Evolutionary conservation across 106 monocot genomes (phyloP).

Genomic region (Platanthera guangdongensis): DNA sequence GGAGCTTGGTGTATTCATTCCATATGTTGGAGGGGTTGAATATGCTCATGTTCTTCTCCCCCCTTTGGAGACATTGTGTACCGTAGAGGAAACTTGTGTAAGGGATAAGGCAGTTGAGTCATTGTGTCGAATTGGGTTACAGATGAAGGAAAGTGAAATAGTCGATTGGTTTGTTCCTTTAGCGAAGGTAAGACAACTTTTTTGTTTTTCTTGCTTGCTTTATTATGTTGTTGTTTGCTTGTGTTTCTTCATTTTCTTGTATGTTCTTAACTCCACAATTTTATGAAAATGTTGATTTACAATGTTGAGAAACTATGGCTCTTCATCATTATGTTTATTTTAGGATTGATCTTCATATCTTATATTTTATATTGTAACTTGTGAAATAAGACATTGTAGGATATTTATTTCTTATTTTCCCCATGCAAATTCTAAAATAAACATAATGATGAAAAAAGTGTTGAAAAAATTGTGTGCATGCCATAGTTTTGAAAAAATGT

Average conservation of each 20-base stretch:
- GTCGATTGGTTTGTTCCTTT: conserved; percentile 77
- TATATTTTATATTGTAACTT: too few species aligned
- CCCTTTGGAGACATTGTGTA: conserved; percentile 77
- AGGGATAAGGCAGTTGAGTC: conserved; percentile 89
- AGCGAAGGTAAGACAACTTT: conserved; percentile 51
- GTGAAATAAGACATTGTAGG: too few species aligned
- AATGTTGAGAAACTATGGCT: background rate
- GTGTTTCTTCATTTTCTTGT: background rate
- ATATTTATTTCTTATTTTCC: too few species aligned
- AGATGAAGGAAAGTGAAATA: conserved; percentile 83
- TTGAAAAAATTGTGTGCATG: too few species aligned
- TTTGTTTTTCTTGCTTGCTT: background rate
- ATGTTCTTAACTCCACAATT: background rate
- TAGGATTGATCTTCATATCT: too few species aligned
- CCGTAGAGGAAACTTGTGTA: conserved; percentile 93
- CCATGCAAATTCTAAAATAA: too few species aligned
- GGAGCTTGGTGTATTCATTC: conserved; percentile 83
- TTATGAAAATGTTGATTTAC: background rate
- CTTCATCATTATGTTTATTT: background rate
- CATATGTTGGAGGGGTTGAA: conserved; percentile 86
- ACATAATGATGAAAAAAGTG: too few species aligned
- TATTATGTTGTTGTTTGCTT: background rate
- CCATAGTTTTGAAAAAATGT: too few species aligned
- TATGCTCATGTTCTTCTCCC: conserved; percentile 75
- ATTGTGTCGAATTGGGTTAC: conserved; percentile 73